phyloP scores from a whole-genome alignment of 106 monocot species.

The Phalaenopsis aphrodite region DNA sequence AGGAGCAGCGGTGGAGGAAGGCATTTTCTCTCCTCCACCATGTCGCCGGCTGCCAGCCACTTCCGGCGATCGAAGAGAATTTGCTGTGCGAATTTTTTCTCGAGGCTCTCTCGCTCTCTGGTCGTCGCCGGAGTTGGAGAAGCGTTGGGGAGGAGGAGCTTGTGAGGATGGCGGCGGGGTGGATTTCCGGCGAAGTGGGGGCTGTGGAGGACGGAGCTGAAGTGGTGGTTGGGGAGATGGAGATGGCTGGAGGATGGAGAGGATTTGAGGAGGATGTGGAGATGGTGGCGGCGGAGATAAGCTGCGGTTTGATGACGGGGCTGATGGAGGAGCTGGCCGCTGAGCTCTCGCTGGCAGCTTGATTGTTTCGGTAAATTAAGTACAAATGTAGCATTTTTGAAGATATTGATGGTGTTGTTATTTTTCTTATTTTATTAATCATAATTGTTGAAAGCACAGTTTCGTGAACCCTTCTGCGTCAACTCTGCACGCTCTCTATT shows the following conservation, averaged over 20 bases:
- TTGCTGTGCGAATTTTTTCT: constrained; percentile 51
- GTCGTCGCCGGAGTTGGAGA: not conserved
- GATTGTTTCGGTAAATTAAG: not conserved
- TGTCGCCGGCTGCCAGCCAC: not conserved
- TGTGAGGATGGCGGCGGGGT: constrained; percentile 18
- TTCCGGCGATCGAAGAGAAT: constrained; percentile 9
- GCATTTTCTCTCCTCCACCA: constrained; percentile 13
- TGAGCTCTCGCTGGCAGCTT: not conserved
- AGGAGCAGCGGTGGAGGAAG: not conserved
- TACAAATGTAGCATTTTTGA: too few species aligned
- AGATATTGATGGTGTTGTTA: too few species aligned
- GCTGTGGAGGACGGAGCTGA: constrained; percentile 5
- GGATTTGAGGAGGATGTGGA: constrained; percentile 14
- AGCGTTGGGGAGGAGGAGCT: constrained; percentile 3
- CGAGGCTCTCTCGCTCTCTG: constrained; percentile 14
- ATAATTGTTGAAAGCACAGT: too few species aligned
- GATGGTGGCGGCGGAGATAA: constrained; percentile 20
- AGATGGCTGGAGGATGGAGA: constrained; percentile 29
- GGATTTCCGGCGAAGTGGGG: constrained; percentile 27
- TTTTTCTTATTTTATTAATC: too few species aligned
- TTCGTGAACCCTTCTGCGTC: too few species aligned
- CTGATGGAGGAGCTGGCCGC: not conserved
- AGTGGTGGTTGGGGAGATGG: constrained; percentile 34
- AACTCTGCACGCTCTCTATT: too few species aligned
- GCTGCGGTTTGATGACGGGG: not conserved